Evolutionary conservation across 2,329 filamentous ascomycete genomes (phyloP).

Genomic region (Lachnellula cervina): DNA sequence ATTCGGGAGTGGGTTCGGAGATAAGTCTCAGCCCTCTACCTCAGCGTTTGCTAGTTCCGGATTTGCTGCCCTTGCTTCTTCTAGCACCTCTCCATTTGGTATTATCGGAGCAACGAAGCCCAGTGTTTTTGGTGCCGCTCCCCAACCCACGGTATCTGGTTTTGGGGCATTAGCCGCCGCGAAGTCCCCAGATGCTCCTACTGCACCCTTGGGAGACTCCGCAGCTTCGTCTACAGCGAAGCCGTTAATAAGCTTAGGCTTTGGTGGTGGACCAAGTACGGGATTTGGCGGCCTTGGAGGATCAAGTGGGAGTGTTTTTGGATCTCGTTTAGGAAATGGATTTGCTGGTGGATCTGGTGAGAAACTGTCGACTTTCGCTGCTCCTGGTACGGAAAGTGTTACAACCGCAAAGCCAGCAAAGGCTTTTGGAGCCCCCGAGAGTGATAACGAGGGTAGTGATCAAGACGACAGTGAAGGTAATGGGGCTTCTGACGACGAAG

Average conservation of each 20-base stretch:
- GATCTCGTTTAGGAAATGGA: constrained; percentile 37
- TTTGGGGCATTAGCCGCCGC: constrained; percentile 40
- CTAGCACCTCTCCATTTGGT: constrained; percentile 60
- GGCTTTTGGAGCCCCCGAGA: constrained; percentile 72
- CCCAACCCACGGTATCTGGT: constrained; percentile 36
- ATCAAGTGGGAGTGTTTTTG: constrained; percentile 39
- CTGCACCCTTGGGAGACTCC: constrained; percentile 39
- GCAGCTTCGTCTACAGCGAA: constrained; percentile 34
- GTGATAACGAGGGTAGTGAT: constrained; percentile 53
- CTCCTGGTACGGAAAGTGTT: constrained; percentile 46
- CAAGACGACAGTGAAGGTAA: constrained; percentile 39
- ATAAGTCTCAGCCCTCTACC: constrained; percentile 44
- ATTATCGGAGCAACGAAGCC: constrained; percentile 45
- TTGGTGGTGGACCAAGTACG: constrained; percentile 31
- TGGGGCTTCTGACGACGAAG: constrained; percentile 40
- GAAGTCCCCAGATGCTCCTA: constrained; percentile 26
- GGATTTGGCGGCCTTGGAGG: constrained; percentile 34
- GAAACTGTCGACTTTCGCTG: constrained; percentile 65
- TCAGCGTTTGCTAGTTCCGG: constrained; percentile 64
- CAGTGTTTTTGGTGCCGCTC: constrained; percentile 44
- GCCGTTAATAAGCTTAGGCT: constrained; percentile 29
- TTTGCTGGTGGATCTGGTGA: constrained; percentile 35
- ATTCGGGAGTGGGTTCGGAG: constrained; percentile 19
- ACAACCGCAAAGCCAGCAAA: constrained; percentile 56
- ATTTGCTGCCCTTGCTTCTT: constrained; percentile 60